These are phyloP conservation scores for Dunaliella sp. DNA, from an alignment of 139 green algal species.

Conservation along the genomic window DNA sequence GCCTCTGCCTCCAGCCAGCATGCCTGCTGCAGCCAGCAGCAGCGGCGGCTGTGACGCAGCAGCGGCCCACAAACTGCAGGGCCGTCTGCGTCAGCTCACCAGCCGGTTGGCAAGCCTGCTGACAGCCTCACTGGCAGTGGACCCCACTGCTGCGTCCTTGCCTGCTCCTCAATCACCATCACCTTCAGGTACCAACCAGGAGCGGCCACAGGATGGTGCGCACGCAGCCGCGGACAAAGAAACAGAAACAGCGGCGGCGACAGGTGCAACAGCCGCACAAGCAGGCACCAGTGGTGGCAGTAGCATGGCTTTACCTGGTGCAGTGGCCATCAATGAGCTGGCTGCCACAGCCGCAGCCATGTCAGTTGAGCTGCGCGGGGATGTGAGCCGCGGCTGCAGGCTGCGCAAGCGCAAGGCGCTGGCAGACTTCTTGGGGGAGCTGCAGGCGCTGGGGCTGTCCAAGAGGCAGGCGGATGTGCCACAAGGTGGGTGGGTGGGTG, in stretches of 20 bases:
- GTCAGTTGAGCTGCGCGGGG: constrained; percentile 50
- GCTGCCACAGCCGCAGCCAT: constrained; percentile 46
- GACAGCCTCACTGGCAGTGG: neutral
- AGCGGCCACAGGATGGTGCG: neutral
- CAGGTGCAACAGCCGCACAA: constrained; percentile 19
- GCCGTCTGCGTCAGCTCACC: neutral
- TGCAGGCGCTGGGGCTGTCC: constrained; percentile 69
- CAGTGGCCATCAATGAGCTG: constrained; percentile 50
- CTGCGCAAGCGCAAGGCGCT: constrained; percentile 92
- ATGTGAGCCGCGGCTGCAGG: constrained; percentile 69
- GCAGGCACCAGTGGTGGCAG: neutral
- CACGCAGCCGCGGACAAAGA: neutral
- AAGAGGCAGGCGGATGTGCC: constrained; percentile 61
- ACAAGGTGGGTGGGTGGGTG: constrained; percentile 14
- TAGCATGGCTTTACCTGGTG: neutral
- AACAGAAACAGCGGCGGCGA: neutral
- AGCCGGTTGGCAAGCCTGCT: constrained; percentile 14
- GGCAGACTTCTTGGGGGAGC: constrained; percentile 68
- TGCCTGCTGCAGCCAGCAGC: neutral
- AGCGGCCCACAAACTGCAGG: neutral
- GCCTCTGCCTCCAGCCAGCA: neutral
- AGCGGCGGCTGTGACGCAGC: neutral
- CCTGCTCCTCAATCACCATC: neutral
- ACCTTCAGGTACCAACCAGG: neutral
- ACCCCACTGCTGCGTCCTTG: too few relatives aligned